Evolutionary conservation across 805 yeast species (phyloP).

Genomic region (Schwanniomyces vanrijiae): DNA sequence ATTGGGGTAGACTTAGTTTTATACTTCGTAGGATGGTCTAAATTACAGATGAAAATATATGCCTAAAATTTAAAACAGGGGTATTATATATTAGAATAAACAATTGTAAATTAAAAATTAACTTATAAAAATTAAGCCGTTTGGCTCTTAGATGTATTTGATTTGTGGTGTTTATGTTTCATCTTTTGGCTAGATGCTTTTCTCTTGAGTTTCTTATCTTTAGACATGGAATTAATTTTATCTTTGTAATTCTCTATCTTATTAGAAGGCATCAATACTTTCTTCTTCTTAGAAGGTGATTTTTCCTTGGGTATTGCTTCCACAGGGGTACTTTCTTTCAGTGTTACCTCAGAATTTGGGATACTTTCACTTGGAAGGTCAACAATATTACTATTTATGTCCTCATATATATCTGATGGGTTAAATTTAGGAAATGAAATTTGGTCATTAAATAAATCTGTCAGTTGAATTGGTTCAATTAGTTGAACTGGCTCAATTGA

Average conservation of each 20-base stretch:
- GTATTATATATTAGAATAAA: constrained; percentile 1
- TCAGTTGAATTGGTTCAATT: not conserved
- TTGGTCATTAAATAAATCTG: not conserved
- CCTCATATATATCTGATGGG: constrained; percentile 3
- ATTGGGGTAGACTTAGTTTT: not conserved
- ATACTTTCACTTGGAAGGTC: not conserved
- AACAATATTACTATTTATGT: not conserved
- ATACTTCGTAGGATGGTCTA: not conserved
- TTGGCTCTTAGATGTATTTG: not conserved
- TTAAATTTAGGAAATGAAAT: not conserved
- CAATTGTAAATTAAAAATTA: not conserved
- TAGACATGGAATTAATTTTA: constrained; percentile 1
- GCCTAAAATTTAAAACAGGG: not conserved
- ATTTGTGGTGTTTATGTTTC: constrained; percentile 2
- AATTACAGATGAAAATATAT: not conserved
- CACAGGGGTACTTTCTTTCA: not conserved
- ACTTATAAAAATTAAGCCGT: not conserved
- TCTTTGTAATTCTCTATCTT: not conserved
- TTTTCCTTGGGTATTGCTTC: not conserved
- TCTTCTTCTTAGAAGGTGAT: constrained; percentile 3
- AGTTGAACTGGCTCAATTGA: not conserved
- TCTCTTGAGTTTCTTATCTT: constrained; percentile 6
- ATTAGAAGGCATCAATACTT: constrained; percentile 4
- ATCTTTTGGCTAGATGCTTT: constrained; percentile 2
- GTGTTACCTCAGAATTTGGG: not conserved